Conservation (phyloP, 1,139 yeast species). For the Pichia sp. region DNA sequence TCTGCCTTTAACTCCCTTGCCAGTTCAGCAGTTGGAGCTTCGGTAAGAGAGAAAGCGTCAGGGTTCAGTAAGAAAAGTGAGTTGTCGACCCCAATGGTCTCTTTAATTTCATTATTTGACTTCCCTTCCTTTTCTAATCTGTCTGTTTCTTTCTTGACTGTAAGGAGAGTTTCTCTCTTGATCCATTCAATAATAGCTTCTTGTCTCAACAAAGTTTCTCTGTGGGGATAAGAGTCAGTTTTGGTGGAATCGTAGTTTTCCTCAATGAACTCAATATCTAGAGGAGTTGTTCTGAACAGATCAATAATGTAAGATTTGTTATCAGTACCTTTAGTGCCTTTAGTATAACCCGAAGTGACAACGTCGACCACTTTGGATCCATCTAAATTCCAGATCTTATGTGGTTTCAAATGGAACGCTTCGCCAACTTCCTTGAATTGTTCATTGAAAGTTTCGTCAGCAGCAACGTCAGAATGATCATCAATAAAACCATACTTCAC, state of each 20-base stretch:
- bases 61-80: conserved; percentile 65
- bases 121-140: conserved; percentile 37
- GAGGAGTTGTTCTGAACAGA: conserved; percentile 76
- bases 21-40: conserved; percentile 39
- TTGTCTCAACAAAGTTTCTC: conserved; percentile 70
- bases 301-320: conserved; percentile 83
- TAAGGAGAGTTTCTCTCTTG: conserved; percentile 59
- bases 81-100: conserved; percentile 54
- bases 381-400: conserved; percentile 47
- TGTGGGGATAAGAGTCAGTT: conserved; percentile 67
- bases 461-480: conserved; percentile 41
- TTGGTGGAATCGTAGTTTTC: conserved; percentile 40
- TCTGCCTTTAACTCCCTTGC: conserved; percentile 39
- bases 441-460: conserved; percentile 45
- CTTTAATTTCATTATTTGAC: conserved; percentile 34
- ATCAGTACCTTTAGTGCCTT: conserved; percentile 84
- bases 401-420: conserved; percentile 74
- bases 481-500: conserved; percentile 75
- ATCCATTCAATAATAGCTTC: conserved; percentile 94
- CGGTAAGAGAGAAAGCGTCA: conserved; percentile 59
- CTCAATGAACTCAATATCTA: conserved; percentile 75
- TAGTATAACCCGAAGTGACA: conserved; percentile 71
- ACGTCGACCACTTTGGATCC: conserved; percentile 44
- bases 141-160: conserved; percentile 48
- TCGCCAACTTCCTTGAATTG: conserved; percentile 63